Base-by-base conservation (phyloP, 2,329 filamentous ascomycete species). In the Aspergillus fischeri region DNA sequence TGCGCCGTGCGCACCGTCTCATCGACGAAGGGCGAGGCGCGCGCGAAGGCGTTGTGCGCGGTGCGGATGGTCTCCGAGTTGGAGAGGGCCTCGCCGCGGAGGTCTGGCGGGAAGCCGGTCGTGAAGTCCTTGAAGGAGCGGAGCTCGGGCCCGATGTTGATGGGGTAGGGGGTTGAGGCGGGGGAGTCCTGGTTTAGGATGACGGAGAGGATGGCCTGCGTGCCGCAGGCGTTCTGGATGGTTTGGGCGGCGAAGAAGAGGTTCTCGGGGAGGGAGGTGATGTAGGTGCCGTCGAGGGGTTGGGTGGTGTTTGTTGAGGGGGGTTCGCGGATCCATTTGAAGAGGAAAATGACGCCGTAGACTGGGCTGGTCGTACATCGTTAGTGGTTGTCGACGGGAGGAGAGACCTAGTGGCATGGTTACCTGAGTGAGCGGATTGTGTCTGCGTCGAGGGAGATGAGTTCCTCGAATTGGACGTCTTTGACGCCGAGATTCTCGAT, bases 171-270 rank as follows among this genome's bases (percentile, higher is more conserved):
- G 3, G 64, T 64, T 0, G 68, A 51, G 14, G 68, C 49, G 0
- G 71, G 62, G 35, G 73, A 73, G 54, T 77, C 81, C 74, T 95
- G 89, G 79, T 99, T 99, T 64, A 99, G 80, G 32, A 97, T 83
- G 54, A 97, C 90, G 53, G 90, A 94, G 44, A 99, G 84, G 49
- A 99, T 85, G 3, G 94, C 94, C 75, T 99, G 94, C 17, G 94
- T 99, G 48, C 92, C 94, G 77, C 94, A 99, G 7, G 94, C 94
- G 76, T 99, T 99, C 76, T 97, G 93, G 73, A 99, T 99, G 3
- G 93, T 97, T 79, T 99, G 94, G 29, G 88, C 87, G 3, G 94
- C 94, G 76, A 99, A 99, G 82, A 96, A 99, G 67, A 96, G 82
- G 62, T 83, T 81, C 61, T 91, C 86, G 20, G 89, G 80, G 14